Percentiles rank a stretch among this genome's conserved stretches.
Evolutionary conservation across 306 rosid species (phyloP).

Genomic region (Acmispon strigosus): DNA sequence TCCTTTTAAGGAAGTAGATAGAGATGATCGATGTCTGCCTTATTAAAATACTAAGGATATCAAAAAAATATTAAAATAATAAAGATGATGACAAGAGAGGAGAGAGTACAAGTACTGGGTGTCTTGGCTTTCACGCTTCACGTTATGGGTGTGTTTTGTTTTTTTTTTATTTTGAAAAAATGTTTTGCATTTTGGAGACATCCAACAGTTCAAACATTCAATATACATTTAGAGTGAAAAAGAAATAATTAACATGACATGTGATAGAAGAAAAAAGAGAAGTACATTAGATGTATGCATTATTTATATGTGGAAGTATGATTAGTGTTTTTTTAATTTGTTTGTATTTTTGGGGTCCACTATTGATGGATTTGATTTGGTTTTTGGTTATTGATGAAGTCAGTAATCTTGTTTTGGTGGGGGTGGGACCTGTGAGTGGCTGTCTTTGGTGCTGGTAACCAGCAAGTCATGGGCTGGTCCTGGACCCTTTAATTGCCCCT

Average conservation of each 20-base stretch:
- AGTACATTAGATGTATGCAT: too few relatives aligned
- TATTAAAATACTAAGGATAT: background rate
- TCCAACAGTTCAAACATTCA: too few relatives aligned
- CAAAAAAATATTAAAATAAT: background rate
- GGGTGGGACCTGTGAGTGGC: slow-evolving; percentile 7
- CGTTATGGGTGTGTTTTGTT: slow-evolving; percentile 36
- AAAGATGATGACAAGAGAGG: slow-evolving; percentile 21
- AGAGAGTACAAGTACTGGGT: background rate
- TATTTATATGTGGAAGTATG: too few relatives aligned
- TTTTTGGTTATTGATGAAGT: slow-evolving; percentile 12
- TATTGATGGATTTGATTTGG: background rate
- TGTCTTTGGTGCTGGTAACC: background rate
- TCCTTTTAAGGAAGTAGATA: slow-evolving; percentile 46
- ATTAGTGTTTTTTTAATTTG: too few relatives aligned
- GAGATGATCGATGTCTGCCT: background rate
- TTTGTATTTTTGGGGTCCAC: background rate
- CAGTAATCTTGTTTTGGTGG: slow-evolving; percentile 24
- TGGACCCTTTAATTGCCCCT: slow-evolving; percentile 23
- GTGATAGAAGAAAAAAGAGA: too few relatives aligned
- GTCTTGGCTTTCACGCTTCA: slow-evolving; percentile 23
- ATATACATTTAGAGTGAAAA: too few relatives aligned
- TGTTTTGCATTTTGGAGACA: too few relatives aligned
- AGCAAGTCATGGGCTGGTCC: slow-evolving; percentile 25
- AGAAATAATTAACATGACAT: too few relatives aligned
- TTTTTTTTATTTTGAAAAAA: background rate